Base-by-base conservation (phyloP, 345 rosid genomes). In the Ricinus communis region DNA sequence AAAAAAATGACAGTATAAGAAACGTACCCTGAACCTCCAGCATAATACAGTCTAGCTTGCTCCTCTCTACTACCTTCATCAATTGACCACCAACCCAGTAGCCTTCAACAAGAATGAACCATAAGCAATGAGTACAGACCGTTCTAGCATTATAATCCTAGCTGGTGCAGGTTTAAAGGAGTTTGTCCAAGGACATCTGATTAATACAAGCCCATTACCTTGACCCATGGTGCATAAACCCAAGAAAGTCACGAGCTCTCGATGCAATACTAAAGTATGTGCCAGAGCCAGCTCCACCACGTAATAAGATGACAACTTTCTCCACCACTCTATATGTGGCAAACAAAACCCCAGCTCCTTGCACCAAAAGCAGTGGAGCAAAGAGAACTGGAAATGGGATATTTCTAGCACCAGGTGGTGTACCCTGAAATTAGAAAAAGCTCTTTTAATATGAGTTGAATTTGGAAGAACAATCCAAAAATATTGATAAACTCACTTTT, bases 21-120 rank as follows among this genome's bases (percentile, higher is more conserved):
- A 61, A 68, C 82, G 45, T 71, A 94, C 97, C 96, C 85, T 19
- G 95, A 87, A 62, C 83, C 73, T 64, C 79, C 87, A 27, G 86
- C 79, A 58, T 75, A 76, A 70, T 87, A 91, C n/a, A 94, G 85
- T 77, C 90, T 82, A 54, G 98, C 98, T 68, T 83, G 91, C 74
- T 94, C 97, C 75, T 90, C 91, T 43, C 81, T 79, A 70, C 98
- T 93, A 79, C 91, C 94, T 85, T 93, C 98, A 75, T 94, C 98
- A 71, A 94, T 88, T 40, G 96, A 91, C 97, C 98, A 94, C 97
- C 98, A 94, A 69, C 98, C 96, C 52, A 94, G 81, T 59, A 91
- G 73, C 83, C 98, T 94, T 76, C 38, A 45, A 24, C 27, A 45
- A 53, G 50, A 56, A 50, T 33, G 64, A 74, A 75, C 46, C 46